phyloP scores from a whole-genome alignment of 78 protist genomes.

The Dictyostelium capitatum region DNA sequence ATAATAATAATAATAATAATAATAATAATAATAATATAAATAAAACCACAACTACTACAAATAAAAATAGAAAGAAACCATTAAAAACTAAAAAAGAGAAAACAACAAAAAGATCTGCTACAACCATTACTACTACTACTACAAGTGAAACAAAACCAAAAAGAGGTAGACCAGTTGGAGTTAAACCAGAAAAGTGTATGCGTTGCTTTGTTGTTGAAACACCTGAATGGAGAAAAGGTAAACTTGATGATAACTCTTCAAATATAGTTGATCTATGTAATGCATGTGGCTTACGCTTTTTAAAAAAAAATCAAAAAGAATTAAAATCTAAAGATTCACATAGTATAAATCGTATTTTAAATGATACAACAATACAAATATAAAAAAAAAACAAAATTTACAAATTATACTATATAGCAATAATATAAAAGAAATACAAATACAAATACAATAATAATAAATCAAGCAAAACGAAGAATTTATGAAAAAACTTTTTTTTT shows the following conservation, averaged over 20 bases:
- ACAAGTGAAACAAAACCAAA: background rate
- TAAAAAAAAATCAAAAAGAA: constrained; percentile 10
- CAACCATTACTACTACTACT: background rate
- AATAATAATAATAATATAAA: too few species aligned
- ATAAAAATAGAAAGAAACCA: too few species aligned
- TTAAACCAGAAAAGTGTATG: background rate
- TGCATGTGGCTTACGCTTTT: constrained; percentile 26
- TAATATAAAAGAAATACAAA: too few species aligned
- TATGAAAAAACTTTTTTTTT: too few species aligned
- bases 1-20: too few species aligned
- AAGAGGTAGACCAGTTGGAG: background rate
- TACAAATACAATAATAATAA: too few species aligned
- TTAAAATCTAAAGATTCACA: background rate
- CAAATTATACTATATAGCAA: too few species aligned
- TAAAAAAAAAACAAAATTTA: too few species aligned
- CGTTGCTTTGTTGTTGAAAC: background rate
- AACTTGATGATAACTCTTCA: background rate
- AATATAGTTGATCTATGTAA: background rate
- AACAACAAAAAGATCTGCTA: background rate
- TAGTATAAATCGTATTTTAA: background rate
- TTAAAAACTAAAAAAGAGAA: too few species aligned
- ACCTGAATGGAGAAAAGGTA: background rate
- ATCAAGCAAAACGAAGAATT: too few species aligned
- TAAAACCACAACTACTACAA: too few species aligned
- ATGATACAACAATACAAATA: background rate